Evolutionary conservation across 202 grass and related monocot species (phyloP).

Genomic region (Carex arenaria): DNA sequence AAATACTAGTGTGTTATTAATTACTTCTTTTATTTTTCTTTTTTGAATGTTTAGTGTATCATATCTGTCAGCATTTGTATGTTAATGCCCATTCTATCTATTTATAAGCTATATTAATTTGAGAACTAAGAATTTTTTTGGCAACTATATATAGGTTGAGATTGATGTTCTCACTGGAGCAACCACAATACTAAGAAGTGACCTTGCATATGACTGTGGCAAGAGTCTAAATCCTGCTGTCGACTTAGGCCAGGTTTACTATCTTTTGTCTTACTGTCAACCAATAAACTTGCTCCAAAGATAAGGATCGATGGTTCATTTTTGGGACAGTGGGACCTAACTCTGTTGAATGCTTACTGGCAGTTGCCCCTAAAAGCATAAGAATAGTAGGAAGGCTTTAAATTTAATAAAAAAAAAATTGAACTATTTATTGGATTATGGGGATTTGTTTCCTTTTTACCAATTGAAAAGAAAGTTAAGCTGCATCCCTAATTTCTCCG

Average conservation of each 20-base stretch:
- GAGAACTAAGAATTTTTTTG: constrained; percentile 1
- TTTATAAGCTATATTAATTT: neutral
- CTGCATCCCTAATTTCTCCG: neutral
- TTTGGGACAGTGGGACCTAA: neutral
- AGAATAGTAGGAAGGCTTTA: too few species aligned
- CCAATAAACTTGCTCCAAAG: neutral
- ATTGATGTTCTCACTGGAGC: constrained; percentile 65
- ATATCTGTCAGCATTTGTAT: neutral
- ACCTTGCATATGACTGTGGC: constrained; percentile 70
- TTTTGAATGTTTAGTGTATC: neutral
- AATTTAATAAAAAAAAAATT: too few species aligned
- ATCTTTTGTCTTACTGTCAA: neutral
- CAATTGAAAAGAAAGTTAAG: too few species aligned
- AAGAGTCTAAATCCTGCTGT: constrained; percentile 85
- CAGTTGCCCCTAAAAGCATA: neutral
- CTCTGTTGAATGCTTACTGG: neutral
- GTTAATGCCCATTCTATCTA: constrained; percentile 3
- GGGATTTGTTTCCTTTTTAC: too few species aligned
- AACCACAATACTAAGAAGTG: constrained; percentile 65
- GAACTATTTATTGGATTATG: too few species aligned
- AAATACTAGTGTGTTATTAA: neutral
- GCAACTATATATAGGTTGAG: constrained; percentile 45
- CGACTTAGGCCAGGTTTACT: constrained; percentile 73
- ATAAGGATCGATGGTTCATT: neutral
- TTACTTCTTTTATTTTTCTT: neutral